phyloP scores from a whole-genome alignment of 768 basidiomycete genomes.

The Tremella mesenterica region DNA sequence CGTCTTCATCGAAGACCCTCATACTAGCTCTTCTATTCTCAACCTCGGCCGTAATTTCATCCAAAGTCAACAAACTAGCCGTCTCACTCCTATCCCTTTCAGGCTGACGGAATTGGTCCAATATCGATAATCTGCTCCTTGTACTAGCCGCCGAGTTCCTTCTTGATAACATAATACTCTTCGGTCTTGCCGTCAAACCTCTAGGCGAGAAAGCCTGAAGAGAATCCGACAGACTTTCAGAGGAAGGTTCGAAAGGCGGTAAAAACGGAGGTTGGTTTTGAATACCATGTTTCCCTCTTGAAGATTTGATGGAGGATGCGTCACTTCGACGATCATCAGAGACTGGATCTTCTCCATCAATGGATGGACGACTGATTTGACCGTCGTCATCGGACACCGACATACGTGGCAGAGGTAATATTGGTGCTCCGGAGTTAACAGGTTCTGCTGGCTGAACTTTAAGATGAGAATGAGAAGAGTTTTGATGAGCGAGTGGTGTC shows the following conservation, averaged over 20 bases:
- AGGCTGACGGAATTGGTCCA: conserved; percentile 28
- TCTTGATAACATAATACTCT: conserved; percentile 40
- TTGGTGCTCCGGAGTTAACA: too few relatives aligned
- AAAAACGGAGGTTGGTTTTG: conserved; percentile 34
- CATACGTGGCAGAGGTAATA: conserved; percentile 34
- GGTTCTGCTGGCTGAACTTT: too few relatives aligned
- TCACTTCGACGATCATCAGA: neutral
- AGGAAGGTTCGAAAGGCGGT: conserved; percentile 43
- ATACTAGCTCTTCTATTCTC: conserved; percentile 56
- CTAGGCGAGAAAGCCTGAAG: conserved; percentile 42
- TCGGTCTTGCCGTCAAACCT: conserved; percentile 46
- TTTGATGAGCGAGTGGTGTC: too few relatives aligned
- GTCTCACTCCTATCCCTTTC: conserved; percentile 69
- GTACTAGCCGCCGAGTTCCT: conserved; percentile 33
- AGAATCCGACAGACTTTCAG: conserved; percentile 73
- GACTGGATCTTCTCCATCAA: conserved; percentile 28
- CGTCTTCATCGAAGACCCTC: conserved; percentile 54
- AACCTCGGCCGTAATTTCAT: conserved; percentile 94
- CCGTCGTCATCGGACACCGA: conserved; percentile 39
- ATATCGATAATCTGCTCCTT: conserved; percentile 56
- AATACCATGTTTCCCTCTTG: too few relatives aligned
- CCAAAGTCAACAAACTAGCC: conserved; percentile 85
- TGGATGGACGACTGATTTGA: conserved; percentile 11
- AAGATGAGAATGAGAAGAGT: too few relatives aligned
- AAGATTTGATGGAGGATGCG: neutral